Evolutionary conservation across 192 early-diverging fungal species (phyloP), one percentile per base, ranked within the genome.

Genomic region (Linnemannia hyalina): DNA sequence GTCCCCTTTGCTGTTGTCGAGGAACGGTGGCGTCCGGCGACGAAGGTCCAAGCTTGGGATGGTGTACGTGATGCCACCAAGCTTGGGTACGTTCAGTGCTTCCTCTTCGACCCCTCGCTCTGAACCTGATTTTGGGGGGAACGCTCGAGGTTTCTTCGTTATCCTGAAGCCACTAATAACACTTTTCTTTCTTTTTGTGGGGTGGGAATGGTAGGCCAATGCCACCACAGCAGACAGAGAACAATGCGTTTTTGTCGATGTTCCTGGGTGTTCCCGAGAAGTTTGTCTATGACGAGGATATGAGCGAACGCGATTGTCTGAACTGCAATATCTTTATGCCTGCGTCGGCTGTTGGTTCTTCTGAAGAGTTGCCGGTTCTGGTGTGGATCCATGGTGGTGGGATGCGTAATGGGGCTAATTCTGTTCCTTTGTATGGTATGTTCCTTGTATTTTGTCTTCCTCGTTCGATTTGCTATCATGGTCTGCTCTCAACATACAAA

Each of bases 251-350:
- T 26, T 18, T 73, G 32, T 73, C 71, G 0, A 3, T 42, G 22
- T 36, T 44, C 4, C 41, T 80, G 6, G 70, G 70, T 40, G 41
- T 69, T 15, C 57, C 73, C 9, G 60, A 71, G 29, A 55, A 74
- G 26, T 63, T 74, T 36, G 71, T 65, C 32, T 73, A 46, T 63
- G 71, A 68, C 7, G 42, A 80, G 9, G 40, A 49, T 9, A 68
- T 26, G 15, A 65, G 40, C 44, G 84, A 81, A 18, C 40, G 65
- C 23, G n/a, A 86, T 54, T 86, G 84, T 47, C 46, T 86, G 40
- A 86, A 81, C 18, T 40, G 80, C n/a, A 86, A 86, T 26, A 81
- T 86, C 7, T 86, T 46, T 68, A 76, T 81, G 35, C 60, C 22
- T 6, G 42, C 10, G 10, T 40, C 18, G 42, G 65, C 13, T 26